Evolutionary conservation across 108 stramenopile species (phyloP).

Genomic region (Nitzschia sp.): DNA sequence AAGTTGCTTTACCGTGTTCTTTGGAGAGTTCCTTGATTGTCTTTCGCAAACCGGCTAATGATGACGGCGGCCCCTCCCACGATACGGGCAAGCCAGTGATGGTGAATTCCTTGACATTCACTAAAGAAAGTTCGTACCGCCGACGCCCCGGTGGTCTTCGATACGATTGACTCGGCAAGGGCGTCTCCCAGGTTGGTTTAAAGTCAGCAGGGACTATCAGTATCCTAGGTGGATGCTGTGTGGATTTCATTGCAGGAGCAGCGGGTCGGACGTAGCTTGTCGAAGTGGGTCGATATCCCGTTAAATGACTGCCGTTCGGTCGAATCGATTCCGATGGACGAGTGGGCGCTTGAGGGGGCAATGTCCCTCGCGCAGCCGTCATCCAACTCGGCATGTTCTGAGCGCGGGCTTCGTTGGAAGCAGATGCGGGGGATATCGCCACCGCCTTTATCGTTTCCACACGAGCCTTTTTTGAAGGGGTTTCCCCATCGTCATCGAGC

Average conservation of each 20-base stretch:
- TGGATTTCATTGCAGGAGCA: not conserved
- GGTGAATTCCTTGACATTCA: conserved; percentile 82
- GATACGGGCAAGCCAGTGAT: conserved; percentile 50
- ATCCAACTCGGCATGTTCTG: conserved; percentile 16
- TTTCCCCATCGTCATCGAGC: conserved; percentile 28
- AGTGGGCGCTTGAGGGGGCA: not conserved
- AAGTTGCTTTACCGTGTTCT: conserved; percentile 60
- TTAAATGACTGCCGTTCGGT: not conserved
- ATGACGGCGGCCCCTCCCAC: conserved; percentile 28
- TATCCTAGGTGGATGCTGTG: conserved; percentile 11
- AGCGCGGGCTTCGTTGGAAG: not conserved
- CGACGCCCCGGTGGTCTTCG: not conserved
- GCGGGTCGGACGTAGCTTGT: not conserved
- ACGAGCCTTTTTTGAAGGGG: not conserved
- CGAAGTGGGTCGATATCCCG: not conserved
- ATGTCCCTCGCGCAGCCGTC: not conserved
- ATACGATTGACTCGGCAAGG: conserved; percentile 6
- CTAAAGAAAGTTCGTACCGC: conserved; percentile 47
- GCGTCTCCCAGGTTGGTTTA: conserved; percentile 33
- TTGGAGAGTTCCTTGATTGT: conserved; percentile 65
- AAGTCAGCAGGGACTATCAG: conserved; percentile 19
- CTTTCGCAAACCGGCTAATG: conserved; percentile 50
- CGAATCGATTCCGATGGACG: not conserved
- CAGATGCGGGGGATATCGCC: not conserved
- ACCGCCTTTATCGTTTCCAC: not conserved